Evolutionary conservation across 106 monocot genomes (phyloP), one percentile per base, ranked within the genome.

Genomic region (Cymbidium sinense): DNA sequence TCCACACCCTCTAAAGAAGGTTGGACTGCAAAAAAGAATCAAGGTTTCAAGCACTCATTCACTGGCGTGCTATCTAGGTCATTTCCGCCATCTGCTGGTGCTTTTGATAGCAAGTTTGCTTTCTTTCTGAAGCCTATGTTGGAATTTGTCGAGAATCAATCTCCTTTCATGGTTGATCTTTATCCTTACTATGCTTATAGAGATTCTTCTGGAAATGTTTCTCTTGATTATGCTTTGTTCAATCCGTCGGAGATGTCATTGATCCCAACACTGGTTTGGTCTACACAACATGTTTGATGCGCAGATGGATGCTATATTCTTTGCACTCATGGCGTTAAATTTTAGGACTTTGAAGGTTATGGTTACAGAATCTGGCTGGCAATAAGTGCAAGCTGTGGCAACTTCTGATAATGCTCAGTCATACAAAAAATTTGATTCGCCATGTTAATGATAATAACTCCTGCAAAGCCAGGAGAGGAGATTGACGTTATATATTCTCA

Each of bases 281-380:
- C 43, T 98, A 98, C 75, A 87, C 90, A 98, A 92, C 82, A 88
- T 98, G 94, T 92, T 94, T 70, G 94, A 98, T 78, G 94, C 98
- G 2, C 98, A 98, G 65, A 36, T 98, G 61, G 98, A 98, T 77
- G 82, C 98, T 54, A 81, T 98, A 13, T 94, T 81, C 77, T 98
- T 88, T 35, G 98, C 94, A 2, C 78, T 98, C 1, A 89, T 86
- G 87, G 92, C 84, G 17, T 69, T 98, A 9, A 98, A 94, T 72
- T 98, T 86, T 75, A 94, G 81, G 78, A 98, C 92, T 35, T 13
- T 98, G 34, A 98, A 94, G 74, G 86, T 98, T 74, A 90, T 98
- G 94, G 90, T 98, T 35, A 98, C 94, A 17, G 98, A 98, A 62
- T 79, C 98, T 3, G 98, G 98, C 29, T 98, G 98, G 98, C 98